These are phyloP conservation scores for Chlamydomonas sp. DNA, from an alignment of 139 green algal genomes.

Conservation along the genomic window DNA sequence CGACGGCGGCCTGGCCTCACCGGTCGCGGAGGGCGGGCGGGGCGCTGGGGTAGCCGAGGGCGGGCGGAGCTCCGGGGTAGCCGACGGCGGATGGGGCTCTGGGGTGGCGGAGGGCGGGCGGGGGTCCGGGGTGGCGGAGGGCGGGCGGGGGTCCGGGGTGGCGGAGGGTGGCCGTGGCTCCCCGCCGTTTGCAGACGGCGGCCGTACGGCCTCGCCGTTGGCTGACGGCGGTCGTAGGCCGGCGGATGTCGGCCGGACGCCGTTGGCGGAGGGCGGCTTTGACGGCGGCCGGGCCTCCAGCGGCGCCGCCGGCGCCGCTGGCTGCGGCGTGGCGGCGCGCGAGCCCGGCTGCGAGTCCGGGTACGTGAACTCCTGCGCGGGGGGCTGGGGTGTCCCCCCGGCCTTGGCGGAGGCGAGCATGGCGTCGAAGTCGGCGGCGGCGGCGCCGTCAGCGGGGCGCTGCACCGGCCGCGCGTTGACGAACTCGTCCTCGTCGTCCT, in stretches of 20 bases:
- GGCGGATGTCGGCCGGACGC: too few relatives aligned
- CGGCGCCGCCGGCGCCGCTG: neutral
- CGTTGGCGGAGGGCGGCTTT: too few relatives aligned
- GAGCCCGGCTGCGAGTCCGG: too few relatives aligned
- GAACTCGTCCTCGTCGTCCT: slow-evolving; percentile 65
- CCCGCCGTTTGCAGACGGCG: neutral
- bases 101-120: neutral
- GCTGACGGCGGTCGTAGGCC: too few relatives aligned
- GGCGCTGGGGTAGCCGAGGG: neutral
- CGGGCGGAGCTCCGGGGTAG: neutral
- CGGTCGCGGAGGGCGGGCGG: neutral
- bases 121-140: neutral
- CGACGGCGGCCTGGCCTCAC: neutral
- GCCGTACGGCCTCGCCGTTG: too few relatives aligned
- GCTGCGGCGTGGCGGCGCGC: neutral
- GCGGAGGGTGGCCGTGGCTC: neutral
- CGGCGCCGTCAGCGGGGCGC: neutral
- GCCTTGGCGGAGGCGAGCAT: neutral
- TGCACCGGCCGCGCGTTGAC: neutral
- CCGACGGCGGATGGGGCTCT: neutral
- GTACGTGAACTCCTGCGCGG: neutral
- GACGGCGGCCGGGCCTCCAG: neutral
- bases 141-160: neutral
- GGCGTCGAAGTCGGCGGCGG: neutral
- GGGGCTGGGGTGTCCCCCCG: neutral